Evolutionary conservation across 2,329 filamentous ascomycete genomes (phyloP).

Genomic region (Seiridium cupressi): DNA sequence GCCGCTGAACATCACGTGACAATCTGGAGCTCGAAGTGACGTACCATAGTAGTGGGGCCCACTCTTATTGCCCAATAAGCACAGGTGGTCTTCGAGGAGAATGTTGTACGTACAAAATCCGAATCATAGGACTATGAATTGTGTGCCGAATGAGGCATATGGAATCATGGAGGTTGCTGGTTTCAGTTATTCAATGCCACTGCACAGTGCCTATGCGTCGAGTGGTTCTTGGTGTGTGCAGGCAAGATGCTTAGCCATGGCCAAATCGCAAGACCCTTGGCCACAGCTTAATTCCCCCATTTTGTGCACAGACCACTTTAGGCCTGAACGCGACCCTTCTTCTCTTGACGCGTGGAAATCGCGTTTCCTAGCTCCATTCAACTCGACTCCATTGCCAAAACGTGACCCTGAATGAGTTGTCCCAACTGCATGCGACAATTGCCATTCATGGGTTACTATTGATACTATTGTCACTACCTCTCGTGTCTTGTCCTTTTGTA

Average conservation of each 20-base stretch:
- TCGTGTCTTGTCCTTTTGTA: not conserved
- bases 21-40: too few species aligned
- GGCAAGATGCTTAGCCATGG: too few species aligned
- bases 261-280: not conserved
- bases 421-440: not conserved
- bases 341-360: slow-evolving; percentile 4
- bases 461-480: not conserved
- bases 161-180: too few species aligned
- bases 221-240: not conserved
- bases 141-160: too few species aligned
- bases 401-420: not conserved
- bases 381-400: not conserved
- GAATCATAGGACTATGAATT: too few species aligned
- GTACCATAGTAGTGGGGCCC: too few species aligned
- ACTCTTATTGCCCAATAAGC: too few species aligned
- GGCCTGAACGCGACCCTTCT: slow-evolving; percentile 1
- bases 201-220: not conserved
- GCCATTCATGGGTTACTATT: not conserved
- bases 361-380: not conserved
- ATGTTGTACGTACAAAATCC: too few species aligned
- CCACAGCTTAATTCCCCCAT: not conserved
- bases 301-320: not conserved
- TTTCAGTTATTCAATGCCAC: too few species aligned
- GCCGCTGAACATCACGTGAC: too few species aligned
- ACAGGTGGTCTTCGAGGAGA: too few species aligned